Evolutionary conservation across 2,329 filamentous ascomycete species (phyloP), one percentile per base, ranked within the genome.

Genomic region (Fusarium palustre): DNA sequence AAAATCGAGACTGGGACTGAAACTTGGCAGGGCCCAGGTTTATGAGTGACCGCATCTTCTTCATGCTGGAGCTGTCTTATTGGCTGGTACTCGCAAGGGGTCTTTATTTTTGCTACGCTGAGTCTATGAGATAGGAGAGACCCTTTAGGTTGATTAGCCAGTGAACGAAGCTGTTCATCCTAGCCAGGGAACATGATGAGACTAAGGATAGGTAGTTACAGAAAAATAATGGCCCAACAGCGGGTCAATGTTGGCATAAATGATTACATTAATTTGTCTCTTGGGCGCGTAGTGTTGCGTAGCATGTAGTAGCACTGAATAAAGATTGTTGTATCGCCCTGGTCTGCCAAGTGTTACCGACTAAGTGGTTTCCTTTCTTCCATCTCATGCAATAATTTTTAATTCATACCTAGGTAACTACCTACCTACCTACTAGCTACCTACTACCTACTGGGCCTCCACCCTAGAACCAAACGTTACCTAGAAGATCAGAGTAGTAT

Each of bases 21-120:
- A 68, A 59, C 64, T 67, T 67, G 63, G 64, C 63, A 67, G 57
- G 52, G 42, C 61, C 39, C 20, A 53, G 47, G 36, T 33, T 60
- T 60, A 13, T 53, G 25, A 33, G 45, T 66, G 64, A 66, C 64
- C 42, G 38, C 50, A 62, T 53, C 46, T 52, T 52, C 34, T 39
- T 66, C 62, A 66, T 66, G 59, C 36, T 33, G 31, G 55, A 22
- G 31, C 13, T 41, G 4, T 34, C 38, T 59, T 28, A 68, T 67
- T 67, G 64, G 64, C 20, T 58, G 28, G 4, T 24, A 7, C 11
- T 41, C n/a, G 22, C 47, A 46, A 61, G 55, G 55, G 39, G 45
- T 66, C 46, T 45, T 8, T 18, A 24, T 60, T 25, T 55, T 50
- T 39, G 41, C 39, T 43, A 7, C 22, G 45, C 38, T 18, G 46